A percentile compares a stretch with the other conserved stretches of the same genome.
Conservation (phyloP, 2,329 filamentous ascomycete species). For the Claviceps digitariae region DNA sequence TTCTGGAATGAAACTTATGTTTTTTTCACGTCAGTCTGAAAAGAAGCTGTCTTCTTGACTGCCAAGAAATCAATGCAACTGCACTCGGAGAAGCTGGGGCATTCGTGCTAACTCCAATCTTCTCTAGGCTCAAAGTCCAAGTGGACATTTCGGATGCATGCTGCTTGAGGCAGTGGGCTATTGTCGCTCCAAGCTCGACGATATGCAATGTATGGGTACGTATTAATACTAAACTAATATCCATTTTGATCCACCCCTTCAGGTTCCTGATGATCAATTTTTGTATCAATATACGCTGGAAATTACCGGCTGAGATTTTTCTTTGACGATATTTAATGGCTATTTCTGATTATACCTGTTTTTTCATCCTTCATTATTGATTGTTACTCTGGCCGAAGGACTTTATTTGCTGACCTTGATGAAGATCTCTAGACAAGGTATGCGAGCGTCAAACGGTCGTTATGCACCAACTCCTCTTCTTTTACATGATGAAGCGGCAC, state of each 20-base stretch:
- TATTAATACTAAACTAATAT: no score
- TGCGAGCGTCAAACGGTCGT: conserved; percentile 10
- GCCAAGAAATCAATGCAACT: background rate
- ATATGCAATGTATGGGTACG: background rate
- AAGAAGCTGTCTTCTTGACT: conserved; percentile 15
- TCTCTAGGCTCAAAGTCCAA: conserved; percentile 4
- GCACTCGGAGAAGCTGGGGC: background rate
- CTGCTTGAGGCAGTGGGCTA: background rate
- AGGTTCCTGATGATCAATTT: conserved; percentile 51
- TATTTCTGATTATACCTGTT: conserved; percentile 53
- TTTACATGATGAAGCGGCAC: conserved; percentile 78
- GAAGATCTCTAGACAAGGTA: conserved; percentile 21
- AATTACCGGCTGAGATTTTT: conserved; percentile 84
- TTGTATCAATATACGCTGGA: conserved; percentile 61
- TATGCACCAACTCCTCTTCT: conserved; percentile 7
- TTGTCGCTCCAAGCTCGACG: background rate
- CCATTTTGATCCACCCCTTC: no score
- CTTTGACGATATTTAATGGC: conserved; percentile 75
- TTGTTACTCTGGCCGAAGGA: conserved; percentile 2
- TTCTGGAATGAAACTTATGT: conserved; percentile 62
- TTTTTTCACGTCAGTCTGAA: conserved; percentile 93
- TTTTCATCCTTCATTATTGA: conserved; percentile 4
- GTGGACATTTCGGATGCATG: conserved; percentile 3
- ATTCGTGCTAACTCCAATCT: conserved; percentile 13
- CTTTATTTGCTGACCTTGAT: conserved; percentile 17